Percentiles rank a stretch among this genome's conserved stretches.
Conservation (phyloP, 148 eudicot genomes). For the Hydrangea macrophylla region DNA sequence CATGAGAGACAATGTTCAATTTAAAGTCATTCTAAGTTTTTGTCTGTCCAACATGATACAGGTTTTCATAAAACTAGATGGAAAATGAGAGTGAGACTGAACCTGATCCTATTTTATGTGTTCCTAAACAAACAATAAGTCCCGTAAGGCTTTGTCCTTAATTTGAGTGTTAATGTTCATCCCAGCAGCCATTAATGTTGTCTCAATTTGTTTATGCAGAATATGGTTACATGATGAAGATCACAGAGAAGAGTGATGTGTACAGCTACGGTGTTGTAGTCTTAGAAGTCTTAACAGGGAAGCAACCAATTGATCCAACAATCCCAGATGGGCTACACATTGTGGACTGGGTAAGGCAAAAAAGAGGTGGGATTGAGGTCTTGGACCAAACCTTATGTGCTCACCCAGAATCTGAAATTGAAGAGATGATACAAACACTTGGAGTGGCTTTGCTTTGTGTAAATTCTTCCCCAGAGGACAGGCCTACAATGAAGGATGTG, state of each 20-base stretch:
- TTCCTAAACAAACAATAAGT: too few species aligned
- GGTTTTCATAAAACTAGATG: too few species aligned
- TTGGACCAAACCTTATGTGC: constrained; percentile 51
- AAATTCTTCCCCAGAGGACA: constrained; percentile 57
- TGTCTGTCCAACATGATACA: too few species aligned
- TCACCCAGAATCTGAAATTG: constrained; percentile 56
- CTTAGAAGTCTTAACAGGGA: constrained; percentile 69
- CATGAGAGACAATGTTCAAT: too few species aligned
- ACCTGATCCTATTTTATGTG: too few species aligned
- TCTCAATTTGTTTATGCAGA: constrained; percentile 33
- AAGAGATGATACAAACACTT: constrained; percentile 67
- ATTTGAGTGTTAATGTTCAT: not conserved
- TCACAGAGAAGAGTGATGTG: constrained; percentile 76
- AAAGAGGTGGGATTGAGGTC: constrained; percentile 44
- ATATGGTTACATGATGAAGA: constrained; percentile 83
- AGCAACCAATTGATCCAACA: constrained; percentile 85
- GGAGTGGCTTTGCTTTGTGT: constrained; percentile 70
- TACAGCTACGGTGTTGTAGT: constrained; percentile 85
- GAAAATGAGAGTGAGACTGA: too few species aligned
- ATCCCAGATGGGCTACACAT: constrained; percentile 74
- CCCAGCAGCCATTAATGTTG: not conserved
- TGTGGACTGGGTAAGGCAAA: constrained; percentile 75
- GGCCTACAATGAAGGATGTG: constrained; percentile 82
- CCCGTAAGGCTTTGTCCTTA: too few species aligned
- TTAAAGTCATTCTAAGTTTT: too few species aligned